These are phyloP conservation scores for Staphylotrichum tortipilum DNA, from an alignment of 495 filamentous ascomycete species.

Conservation along the genomic window DNA sequence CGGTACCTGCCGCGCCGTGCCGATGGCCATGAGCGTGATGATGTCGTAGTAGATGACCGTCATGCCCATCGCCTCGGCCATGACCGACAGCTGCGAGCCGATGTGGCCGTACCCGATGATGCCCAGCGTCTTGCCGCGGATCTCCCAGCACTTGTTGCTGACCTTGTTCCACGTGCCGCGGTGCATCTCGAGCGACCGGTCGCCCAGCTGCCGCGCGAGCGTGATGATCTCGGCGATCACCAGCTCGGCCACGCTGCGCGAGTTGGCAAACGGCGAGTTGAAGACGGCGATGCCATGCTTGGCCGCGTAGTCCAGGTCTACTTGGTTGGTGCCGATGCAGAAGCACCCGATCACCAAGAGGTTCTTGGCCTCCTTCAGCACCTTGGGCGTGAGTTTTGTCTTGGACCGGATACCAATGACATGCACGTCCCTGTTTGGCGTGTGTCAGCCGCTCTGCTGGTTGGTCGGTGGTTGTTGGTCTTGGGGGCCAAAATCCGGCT, in stretches of 20 bases:
- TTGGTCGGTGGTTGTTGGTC: too few relatives aligned
- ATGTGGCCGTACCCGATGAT: slow-evolving; percentile 98
- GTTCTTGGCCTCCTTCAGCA: slow-evolving; percentile 83
- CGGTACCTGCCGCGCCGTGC: slow-evolving; percentile 73
- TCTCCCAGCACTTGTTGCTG: slow-evolving; percentile 92
- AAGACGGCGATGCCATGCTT: slow-evolving; percentile 92
- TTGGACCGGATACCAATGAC: slow-evolving; percentile 98
- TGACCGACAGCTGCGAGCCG: slow-evolving; percentile 88
- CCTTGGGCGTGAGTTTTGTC: slow-evolving; percentile 81
- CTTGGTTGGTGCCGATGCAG: slow-evolving; percentile 98
- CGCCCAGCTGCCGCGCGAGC: slow-evolving; percentile 84
- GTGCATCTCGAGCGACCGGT: slow-evolving; percentile 93
- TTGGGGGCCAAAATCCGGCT: slow-evolving; percentile 5
- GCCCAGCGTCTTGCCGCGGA: slow-evolving; percentile 92
- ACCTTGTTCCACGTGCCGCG: slow-evolving; percentile 96
- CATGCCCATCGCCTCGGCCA: slow-evolving; percentile 98
- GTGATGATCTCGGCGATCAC: slow-evolving; percentile 90
- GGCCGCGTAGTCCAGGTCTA: slow-evolving; percentile 87
- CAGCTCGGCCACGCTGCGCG: slow-evolving; percentile 89
- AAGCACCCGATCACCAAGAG: slow-evolving; percentile 96
- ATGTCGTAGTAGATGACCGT: slow-evolving; percentile 93
- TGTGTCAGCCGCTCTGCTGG: slow-evolving; percentile 6
- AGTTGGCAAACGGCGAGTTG: slow-evolving; percentile 98
- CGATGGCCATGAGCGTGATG: slow-evolving; percentile 84
- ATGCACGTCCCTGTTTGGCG: slow-evolving; percentile 73